Evolutionary conservation across 208 protist genomes (phyloP), one percentile per base, ranked within the genome.

Genomic region (Trypanosoma lewisi): DNA sequence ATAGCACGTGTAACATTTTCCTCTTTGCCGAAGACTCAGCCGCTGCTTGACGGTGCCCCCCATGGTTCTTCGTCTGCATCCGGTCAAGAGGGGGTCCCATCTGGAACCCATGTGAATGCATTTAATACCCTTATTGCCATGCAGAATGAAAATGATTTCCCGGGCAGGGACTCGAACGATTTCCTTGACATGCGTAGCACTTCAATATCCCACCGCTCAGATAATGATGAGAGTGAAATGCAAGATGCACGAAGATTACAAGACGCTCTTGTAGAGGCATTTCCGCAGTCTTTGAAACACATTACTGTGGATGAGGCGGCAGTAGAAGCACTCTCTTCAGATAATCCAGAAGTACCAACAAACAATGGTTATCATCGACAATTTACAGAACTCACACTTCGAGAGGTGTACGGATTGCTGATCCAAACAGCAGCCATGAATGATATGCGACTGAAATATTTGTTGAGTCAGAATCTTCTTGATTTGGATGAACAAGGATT

Each of bases 311-410:
- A 72, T 55, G 67, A 72, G 36, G 51, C 50, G 31, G 28, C 51
- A 1, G 50, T 21, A 27, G 67, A 62, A 12, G 39, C 39, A 17
- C n/a, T 65, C 17, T 5, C 42, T n/a, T 56, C 56, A 1, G 42
- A 49, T n/a, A 45, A 52, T 39, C 16, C 36, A 2, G 55, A 23
- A 5, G 23, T 16, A 3, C 47, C 17, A 27, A 42, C 14, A 6
- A 51, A 52, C n/a, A 62, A 51, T 61, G 67, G 67, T 2, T 72
- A 66, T 45, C 58, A 72, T 53, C 47, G 58, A 28, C 67, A 72
- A 21, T 72, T 72, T 55, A 61, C 67, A 11, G 67, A 72, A 52
- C 34, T 64, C 31, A 41, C 44, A 14, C 52, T 72, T 23, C 36
- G 27, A 33, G 67, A 72, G 16, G 59, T 72, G 5, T 42, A 72